Conservation (phyloP, 106 monocot species). For the Posidonia australis region DNA sequence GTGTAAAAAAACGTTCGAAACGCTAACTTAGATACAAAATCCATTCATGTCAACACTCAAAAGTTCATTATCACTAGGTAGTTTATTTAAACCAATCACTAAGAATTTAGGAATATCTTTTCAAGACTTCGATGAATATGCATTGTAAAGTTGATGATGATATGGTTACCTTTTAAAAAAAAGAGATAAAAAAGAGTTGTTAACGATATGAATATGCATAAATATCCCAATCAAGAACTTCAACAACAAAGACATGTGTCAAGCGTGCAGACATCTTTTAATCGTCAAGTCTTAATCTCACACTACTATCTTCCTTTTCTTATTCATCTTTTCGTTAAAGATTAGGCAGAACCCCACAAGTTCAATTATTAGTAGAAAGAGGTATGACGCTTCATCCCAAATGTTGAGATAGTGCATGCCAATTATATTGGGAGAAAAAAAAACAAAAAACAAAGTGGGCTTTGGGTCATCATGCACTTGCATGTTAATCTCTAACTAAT, state of each 20-base stretch:
- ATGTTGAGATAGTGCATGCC: neutral
- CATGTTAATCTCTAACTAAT: neutral
- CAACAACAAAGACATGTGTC: neutral
- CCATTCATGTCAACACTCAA: no score
- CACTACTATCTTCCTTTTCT: neutral
- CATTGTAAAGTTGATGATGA: no score
- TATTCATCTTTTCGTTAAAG: neutral
- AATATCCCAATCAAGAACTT: neutral
- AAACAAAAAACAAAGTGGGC: neutral
- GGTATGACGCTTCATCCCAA: neutral
- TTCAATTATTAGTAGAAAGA: neutral
- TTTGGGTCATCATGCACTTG: slow-evolving; percentile 7
- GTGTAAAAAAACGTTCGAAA: no score
- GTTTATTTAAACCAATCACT: no score
- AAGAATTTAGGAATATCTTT: no score
- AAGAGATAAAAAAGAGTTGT: no score
- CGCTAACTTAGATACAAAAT: no score
- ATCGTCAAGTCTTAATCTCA: neutral
- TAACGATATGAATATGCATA: no score
- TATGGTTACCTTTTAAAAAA: no score
- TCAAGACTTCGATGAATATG: no score
- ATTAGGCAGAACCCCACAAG: neutral
- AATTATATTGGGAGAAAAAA: neutral
- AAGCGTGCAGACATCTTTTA: neutral
- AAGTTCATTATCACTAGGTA: no score